Conservation (phyloP, 768 basidiomycete genomes). For the Lactarius tabidus region DNA sequence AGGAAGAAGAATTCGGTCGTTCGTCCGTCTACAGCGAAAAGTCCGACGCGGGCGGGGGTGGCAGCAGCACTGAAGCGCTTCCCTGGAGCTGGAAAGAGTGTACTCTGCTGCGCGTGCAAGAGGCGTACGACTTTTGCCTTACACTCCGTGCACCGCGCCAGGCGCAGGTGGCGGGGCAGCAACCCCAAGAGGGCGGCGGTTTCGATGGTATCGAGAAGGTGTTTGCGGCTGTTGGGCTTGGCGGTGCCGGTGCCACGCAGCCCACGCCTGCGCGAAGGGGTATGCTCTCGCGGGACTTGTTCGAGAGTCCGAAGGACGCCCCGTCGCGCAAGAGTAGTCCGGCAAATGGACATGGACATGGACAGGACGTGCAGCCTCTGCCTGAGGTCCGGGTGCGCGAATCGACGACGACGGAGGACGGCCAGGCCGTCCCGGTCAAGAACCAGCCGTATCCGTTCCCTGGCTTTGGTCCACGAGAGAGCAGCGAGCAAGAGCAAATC, state of each 20-base stretch:
- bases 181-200: conserved; percentile 30
- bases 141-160: conserved; percentile 38
- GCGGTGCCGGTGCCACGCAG: conserved; percentile 39
- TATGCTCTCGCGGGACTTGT: conserved; percentile 61
- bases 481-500: conserved; percentile 55
- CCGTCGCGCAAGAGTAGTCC: conserved; percentile 26
- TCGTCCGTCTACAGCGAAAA: conserved; percentile 50
- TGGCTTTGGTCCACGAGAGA: conserved; percentile 49
- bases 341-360: conserved; percentile 22
- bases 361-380: conserved; percentile 29
- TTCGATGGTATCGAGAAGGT: conserved; percentile 57
- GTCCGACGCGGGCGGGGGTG: conserved; percentile 34
- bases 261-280: conserved; percentile 50
- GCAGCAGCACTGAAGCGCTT: conserved; percentile 39
- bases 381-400: conserved; percentile 36
- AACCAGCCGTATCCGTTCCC: conserved; percentile 70
- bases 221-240: conserved; percentile 52
- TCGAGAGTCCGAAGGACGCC: conserved; percentile 46
- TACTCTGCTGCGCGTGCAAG: conserved; percentile 66
- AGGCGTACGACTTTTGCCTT: conserved; percentile 79
- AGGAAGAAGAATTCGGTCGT: conserved; percentile 72
- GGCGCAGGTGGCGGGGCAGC: conserved; percentile 32
- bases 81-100: conserved; percentile 78
- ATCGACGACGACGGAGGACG: conserved; percentile 35
- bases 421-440: conserved; percentile 48